Evolutionary conservation across 441 rosid species (phyloP).

Genomic region (Erodium chrysanthum): DNA sequence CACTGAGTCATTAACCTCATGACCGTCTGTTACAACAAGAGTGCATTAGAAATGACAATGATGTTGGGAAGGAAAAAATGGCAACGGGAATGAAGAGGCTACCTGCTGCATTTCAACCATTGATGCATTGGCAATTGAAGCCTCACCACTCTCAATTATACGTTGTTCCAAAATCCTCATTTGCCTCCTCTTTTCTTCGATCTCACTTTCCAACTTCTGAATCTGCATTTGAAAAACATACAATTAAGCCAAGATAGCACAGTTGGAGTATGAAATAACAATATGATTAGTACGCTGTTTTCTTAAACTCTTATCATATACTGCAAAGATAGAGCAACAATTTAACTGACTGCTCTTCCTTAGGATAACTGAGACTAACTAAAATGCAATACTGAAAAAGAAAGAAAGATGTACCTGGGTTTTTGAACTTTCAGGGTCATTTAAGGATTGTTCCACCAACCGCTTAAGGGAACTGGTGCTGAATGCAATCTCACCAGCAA

Average conservation of each 20-base stretch:
- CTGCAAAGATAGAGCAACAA: neutral
- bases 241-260: conserved; percentile 6
- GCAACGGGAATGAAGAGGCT: conserved; percentile 12
- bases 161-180: conserved; percentile 73
- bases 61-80: neutral
- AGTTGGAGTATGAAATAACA: conserved; percentile 2
- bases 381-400: conserved; percentile 2
- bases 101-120: conserved; percentile 96
- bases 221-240: conserved; percentile 40
- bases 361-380: neutral
- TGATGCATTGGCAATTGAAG: conserved; percentile 84
- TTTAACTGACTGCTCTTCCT: neutral
- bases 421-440: conserved; percentile 80
- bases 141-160: conserved; percentile 83
- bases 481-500: conserved; percentile 96
- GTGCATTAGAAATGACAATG: conserved; percentile 8
- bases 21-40: conserved; percentile 50
- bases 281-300: neutral
- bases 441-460: conserved; percentile 68
- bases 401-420: conserved; percentile 42
- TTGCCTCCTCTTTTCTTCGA: conserved; percentile 86
- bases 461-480: conserved; percentile 94
- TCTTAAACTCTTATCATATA: neutral
- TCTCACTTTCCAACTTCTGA: conserved; percentile 73
- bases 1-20: conserved; percentile 82